Conservation (phyloP, 2,329 filamentous ascomycete genomes). For the Fusarium udum region DNA sequence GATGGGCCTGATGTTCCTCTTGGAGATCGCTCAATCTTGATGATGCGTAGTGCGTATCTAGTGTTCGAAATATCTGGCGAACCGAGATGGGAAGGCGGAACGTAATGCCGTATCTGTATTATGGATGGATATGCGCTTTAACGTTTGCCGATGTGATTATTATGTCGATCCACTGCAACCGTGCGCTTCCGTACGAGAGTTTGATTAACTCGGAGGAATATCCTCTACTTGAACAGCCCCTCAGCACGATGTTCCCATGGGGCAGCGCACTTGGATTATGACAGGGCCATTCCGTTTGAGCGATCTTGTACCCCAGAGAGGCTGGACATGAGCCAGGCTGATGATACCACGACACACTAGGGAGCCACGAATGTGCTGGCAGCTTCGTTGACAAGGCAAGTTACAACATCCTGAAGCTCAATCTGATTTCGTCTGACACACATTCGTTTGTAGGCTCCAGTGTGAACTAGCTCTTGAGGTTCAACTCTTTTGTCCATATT, state of each 20-base stretch:
- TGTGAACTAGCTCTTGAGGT: not conserved
- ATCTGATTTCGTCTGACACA: not conserved
- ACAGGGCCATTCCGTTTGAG: not conserved
- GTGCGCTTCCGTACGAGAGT: conserved; percentile 19
- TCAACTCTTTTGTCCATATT: conserved; percentile 13
- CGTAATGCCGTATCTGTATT: conserved; percentile 35
- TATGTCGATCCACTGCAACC: conserved; percentile 23
- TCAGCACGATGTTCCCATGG: conserved; percentile 6
- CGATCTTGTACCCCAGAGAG: not conserved
- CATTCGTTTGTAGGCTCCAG: not conserved
- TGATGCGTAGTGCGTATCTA: conserved; percentile 3
- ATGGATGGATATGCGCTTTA: conserved; percentile 11
- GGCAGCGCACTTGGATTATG: not conserved
- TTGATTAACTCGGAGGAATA: conserved; percentile 33
- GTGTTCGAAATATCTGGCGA: not conserved
- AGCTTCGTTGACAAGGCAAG: not conserved
- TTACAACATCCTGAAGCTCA: not conserved
- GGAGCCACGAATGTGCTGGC: not conserved
- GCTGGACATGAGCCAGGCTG: not conserved
- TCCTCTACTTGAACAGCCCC: conserved; percentile 9
- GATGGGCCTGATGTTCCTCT: conserved; percentile 2
- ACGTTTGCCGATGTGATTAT: conserved; percentile 12
- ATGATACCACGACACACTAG: not conserved
- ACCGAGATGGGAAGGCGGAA: conserved; percentile 33
- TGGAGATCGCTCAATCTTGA: conserved; percentile 19